Conservation (phyloP, 345 rosid genomes). For the Pugionium cornutum region DNA sequence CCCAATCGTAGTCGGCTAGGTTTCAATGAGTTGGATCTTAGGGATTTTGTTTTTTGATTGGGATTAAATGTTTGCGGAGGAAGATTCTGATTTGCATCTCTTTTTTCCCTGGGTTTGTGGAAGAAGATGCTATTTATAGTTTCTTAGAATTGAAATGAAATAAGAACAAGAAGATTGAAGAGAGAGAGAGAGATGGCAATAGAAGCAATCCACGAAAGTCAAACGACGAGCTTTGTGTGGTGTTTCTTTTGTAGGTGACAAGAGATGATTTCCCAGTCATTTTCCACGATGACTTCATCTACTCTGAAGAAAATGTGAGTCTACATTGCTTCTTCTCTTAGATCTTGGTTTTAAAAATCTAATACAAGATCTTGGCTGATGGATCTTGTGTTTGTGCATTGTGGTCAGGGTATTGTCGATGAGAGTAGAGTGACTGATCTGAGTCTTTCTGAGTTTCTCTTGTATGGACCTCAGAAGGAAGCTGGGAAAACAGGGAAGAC, state of each 20-base stretch:
- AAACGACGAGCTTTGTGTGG: conserved; percentile 40
- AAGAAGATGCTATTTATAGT: conserved; percentile 19
- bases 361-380: conserved; percentile 27
- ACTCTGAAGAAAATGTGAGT: conserved; percentile 80
- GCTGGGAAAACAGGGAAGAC: conserved; percentile 53
- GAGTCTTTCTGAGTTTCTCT: conserved; percentile 59
- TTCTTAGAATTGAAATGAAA: conserved; percentile 22
- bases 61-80: background rate
- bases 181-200: conserved; percentile 23
- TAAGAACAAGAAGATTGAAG: conserved; percentile 34
- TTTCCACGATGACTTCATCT: conserved; percentile 84
- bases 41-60: background rate
- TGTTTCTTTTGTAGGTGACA: conserved; percentile 82
- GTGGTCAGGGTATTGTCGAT: conserved; percentile 56
- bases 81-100: conserved; percentile 26
- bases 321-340: background rate
- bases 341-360: conserved; percentile 4
- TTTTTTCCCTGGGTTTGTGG: conserved; percentile 17
- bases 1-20: background rate
- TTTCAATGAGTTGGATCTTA: background rate
- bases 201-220: conserved; percentile 31
- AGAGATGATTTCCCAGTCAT: conserved; percentile 86
- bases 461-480: conserved; percentile 82
- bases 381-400: conserved; percentile 25
- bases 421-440: conserved; percentile 85